phyloP scores from a whole-genome alignment of 2,329 filamentous ascomycete species.

The Fusarium drepaniforme region DNA sequence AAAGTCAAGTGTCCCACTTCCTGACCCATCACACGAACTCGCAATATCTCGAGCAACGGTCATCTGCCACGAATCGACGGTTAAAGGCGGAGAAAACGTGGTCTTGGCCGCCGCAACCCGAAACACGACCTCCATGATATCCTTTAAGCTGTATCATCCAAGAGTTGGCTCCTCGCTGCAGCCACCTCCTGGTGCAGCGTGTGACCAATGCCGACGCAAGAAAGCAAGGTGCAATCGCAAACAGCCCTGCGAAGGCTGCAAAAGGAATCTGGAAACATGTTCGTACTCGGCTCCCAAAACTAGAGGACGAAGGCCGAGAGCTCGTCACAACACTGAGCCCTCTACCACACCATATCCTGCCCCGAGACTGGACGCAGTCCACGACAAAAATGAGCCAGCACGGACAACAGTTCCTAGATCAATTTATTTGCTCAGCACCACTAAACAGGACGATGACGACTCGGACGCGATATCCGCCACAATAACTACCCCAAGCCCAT shows the following conservation, averaged over 20 bases:
- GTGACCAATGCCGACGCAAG: slow-evolving; percentile 18
- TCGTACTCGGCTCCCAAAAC: slow-evolving; percentile 6
- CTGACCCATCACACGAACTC: neutral
- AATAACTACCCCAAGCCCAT: neutral
- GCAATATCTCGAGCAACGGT: neutral
- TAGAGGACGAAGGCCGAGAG: neutral
- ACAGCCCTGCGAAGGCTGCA: slow-evolving; percentile 9
- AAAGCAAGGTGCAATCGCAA: slow-evolving; percentile 22
- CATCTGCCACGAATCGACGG: neutral
- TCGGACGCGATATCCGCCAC: neutral
- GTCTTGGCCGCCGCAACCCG: neutral
- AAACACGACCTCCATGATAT: slow-evolving; percentile 4
- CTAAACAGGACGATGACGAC: neutral
- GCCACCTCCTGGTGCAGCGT: slow-evolving; percentile 11
- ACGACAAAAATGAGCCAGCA: neutral
- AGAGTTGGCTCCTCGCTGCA: slow-evolving; percentile 3
- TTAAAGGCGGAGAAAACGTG: too few species aligned
- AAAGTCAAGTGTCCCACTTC: neutral
- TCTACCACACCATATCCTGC: neutral
- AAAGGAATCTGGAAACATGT: neutral
- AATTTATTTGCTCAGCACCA: neutral
- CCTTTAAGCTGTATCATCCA: slow-evolving; percentile 12
- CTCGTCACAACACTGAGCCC: neutral
- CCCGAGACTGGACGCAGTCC: neutral
- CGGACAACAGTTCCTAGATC: neutral